phyloP scores from a whole-genome alignment of 1,284 basidiomycete genomes.

The Trametes pubescens region DNA sequence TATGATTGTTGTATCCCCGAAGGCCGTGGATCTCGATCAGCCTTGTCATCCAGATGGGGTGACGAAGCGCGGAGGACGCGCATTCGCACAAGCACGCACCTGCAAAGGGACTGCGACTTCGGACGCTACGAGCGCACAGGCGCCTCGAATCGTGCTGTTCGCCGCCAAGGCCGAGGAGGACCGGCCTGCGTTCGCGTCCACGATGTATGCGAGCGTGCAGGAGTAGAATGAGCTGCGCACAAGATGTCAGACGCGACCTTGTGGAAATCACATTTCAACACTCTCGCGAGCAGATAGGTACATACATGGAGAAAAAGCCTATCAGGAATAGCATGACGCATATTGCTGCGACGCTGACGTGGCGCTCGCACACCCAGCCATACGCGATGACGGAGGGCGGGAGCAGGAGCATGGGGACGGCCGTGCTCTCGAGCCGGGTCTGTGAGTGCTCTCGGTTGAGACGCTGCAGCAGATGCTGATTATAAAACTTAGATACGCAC shows the following conservation, averaged over 20 bases:
- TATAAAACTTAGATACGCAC: conserved; percentile 45
- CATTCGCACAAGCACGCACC: conserved; percentile 43
- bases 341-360: conserved; percentile 67
- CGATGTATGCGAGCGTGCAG: conserved; percentile 78
- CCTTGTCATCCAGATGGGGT: conserved; percentile 29
- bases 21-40: neutral
- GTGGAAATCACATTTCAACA: no score
- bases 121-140: conserved; percentile 72
- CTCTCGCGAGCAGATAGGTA: neutral
- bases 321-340: conserved; percentile 69
- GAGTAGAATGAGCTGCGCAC: conserved; percentile 68
- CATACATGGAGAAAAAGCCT: conserved; percentile 78
- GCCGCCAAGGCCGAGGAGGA: conserved; percentile 76
- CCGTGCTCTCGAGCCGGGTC: conserved; percentile 78
- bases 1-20: neutral
- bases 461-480: neutral
- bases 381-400: conserved; percentile 72
- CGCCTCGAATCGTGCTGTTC: conserved; percentile 78
- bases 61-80: neutral
- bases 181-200: conserved; percentile 80
- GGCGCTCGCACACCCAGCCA: conserved; percentile 78
- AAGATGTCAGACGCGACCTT: neutral
- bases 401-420: conserved; percentile 60
- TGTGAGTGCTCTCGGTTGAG: conserved; percentile 37
- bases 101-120: conserved; percentile 76